Conservation (phyloP, 768 basidiomycete species). For the Botryobasidium botryosum region DNA sequence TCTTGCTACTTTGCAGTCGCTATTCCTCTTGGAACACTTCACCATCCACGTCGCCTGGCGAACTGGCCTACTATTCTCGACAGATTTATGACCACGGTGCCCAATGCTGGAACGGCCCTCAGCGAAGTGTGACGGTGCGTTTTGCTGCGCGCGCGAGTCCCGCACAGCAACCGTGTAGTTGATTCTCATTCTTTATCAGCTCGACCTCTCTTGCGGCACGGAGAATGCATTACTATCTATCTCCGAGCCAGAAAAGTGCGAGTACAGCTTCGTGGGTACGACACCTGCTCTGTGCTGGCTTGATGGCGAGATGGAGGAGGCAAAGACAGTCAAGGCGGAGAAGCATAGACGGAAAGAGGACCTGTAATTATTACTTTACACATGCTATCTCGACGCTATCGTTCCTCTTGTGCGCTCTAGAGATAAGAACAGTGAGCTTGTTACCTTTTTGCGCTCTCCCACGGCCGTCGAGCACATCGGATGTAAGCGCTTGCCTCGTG, state of each 20-base stretch:
- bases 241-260: conserved; percentile 88
- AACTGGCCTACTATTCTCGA: conserved; percentile 58
- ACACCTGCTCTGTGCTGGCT: conserved; percentile 63
- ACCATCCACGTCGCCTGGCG: conserved; percentile 36
- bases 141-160: too few species aligned
- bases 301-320: conserved; percentile 14
- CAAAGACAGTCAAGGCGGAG: not conserved
- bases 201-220: conserved; percentile 68
- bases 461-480: too few species aligned
- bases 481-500: too few species aligned
- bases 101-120: conserved; percentile 93
- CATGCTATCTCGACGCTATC: too few species aligned
- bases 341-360: conserved; percentile 7
- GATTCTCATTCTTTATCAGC: conserved; percentile 26
- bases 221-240: conserved; percentile 68
- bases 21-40: conserved; percentile 70
- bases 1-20: conserved; percentile 27
- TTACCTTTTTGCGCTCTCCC: too few species aligned
- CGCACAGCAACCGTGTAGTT: too few species aligned
- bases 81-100: conserved; percentile 74
- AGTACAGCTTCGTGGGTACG: conserved; percentile 76
- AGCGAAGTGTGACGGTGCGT: conserved; percentile 62
- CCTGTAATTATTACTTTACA: conserved; percentile 2
- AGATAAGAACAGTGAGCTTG: too few species aligned
- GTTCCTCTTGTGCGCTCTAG: too few species aligned